Conservation (phyloP, 106 monocot species). For the Xerophyta viscosa region DNA sequence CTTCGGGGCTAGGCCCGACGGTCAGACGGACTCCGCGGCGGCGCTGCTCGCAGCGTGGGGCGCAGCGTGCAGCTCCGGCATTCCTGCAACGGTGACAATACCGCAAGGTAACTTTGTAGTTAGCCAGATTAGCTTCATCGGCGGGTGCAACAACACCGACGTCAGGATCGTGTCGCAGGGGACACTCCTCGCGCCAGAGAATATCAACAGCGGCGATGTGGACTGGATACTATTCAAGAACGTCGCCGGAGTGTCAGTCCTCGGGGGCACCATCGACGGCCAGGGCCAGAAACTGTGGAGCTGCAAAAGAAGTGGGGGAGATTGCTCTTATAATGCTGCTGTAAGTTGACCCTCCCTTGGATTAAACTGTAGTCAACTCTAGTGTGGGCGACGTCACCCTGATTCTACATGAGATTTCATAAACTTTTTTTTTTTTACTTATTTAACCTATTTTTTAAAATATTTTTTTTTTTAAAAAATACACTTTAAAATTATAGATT, state of each 20-base stretch:
- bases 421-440: too few species aligned
- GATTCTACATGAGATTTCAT: too few species aligned
- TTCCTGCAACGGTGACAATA: constrained; percentile 4
- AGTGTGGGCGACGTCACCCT: too few species aligned
- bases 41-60: constrained; percentile 16
- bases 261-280: constrained; percentile 10
- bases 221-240: neutral
- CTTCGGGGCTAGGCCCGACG: constrained; percentile 8
- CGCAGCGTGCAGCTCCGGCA: constrained; percentile 5
- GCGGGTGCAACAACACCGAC: too few species aligned
- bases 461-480: too few species aligned
- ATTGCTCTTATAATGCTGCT: constrained; percentile 1
- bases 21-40: constrained; percentile 8
- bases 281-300: constrained; percentile 8
- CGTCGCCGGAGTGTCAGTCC: constrained; percentile 14
- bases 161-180: too few species aligned
- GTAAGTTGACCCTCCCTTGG: too few species aligned
- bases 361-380: too few species aligned
- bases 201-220: too few species aligned
- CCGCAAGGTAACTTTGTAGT: constrained; percentile 15
- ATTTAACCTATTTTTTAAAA: too few species aligned
- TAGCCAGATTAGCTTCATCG: constrained; percentile 1
- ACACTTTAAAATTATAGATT: too few species aligned
- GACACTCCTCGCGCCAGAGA: too few species aligned
- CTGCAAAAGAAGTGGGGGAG: constrained; percentile 2